Percentiles rank a stretch among this genome's conserved stretches.
phyloP scores from a whole-genome alignment of 176 grass and related monocot genomes.

The Puya raimondii region DNA sequence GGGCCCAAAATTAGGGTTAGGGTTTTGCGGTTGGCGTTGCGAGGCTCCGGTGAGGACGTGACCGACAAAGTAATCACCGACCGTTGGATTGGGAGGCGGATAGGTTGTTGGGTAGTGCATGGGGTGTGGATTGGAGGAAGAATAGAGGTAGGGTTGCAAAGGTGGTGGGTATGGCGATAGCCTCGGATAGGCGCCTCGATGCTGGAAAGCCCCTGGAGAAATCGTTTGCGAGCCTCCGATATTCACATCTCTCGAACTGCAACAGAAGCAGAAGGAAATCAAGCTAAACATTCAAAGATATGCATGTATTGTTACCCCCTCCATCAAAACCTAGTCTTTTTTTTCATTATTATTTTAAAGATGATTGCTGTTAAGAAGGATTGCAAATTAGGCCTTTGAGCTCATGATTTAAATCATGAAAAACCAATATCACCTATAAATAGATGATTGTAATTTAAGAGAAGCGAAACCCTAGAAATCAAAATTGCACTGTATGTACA shows the following conservation, averaged over 20 bases:
- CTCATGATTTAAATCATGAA: too few species aligned
- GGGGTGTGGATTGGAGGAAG: slow-evolving; percentile 37
- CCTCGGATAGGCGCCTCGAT: slow-evolving; percentile 33
- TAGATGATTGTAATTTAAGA: too few species aligned
- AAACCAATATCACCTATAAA: too few species aligned
- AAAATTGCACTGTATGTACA: too few species aligned
- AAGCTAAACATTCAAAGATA: not conserved
- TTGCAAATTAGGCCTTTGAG: too few species aligned
- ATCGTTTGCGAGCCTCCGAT: slow-evolving; percentile 35
- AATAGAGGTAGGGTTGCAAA: slow-evolving; percentile 40
- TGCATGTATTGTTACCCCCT: not conserved
- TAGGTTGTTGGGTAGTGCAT: slow-evolving; percentile 46
- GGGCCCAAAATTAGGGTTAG: slow-evolving; percentile 20
- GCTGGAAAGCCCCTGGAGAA: slow-evolving; percentile 34
- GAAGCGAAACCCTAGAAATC: slow-evolving; percentile 31
- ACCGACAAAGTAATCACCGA: slow-evolving; percentile 64
- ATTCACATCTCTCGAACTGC: slow-evolving; percentile 66
- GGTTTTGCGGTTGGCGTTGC: slow-evolving; percentile 11
- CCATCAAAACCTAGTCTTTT: too few species aligned
- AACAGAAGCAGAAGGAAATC: slow-evolving; percentile 5
- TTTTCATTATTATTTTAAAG: too few species aligned
- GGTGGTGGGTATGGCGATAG: slow-evolving; percentile 37
- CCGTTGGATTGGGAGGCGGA: slow-evolving; percentile 27
- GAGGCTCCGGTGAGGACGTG: slow-evolving; percentile 42
- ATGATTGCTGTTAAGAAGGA: too few species aligned